phyloP scores from a whole-genome alignment of 75 land plant genomes.

The Picea glauca region DNA sequence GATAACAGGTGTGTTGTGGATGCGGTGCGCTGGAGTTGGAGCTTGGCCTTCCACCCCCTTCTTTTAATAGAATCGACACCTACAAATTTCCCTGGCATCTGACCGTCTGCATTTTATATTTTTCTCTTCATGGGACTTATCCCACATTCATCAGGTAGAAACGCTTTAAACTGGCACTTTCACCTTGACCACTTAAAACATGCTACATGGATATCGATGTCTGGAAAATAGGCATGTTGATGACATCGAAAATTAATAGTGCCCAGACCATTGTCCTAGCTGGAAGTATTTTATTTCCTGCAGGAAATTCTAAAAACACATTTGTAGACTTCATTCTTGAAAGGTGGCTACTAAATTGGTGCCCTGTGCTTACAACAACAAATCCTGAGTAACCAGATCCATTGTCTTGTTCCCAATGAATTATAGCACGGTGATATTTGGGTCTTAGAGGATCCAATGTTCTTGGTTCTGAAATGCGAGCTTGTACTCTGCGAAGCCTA shows the following conservation, averaged over 20 bases:
- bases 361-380: constrained; percentile 84
- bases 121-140: too few species aligned
- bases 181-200: not conserved
- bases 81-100: too few species aligned
- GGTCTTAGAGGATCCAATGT: constrained; percentile 55
- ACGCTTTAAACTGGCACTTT: not conserved
- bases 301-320: constrained; percentile 75
- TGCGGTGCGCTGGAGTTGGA: too few species aligned
- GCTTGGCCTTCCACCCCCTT: too few species aligned
- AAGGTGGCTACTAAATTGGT: constrained; percentile 77
- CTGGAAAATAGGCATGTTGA: constrained; percentile 9
- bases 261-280: constrained; percentile 72
- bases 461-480: constrained; percentile 42
- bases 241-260: constrained; percentile 66
- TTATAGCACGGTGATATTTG: constrained; percentile 64
- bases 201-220: not conserved
- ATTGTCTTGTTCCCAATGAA: constrained; percentile 54
- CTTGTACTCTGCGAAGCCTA: constrained; percentile 57
- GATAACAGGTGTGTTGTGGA: too few species aligned
- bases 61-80: too few species aligned
- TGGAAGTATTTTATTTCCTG: constrained; percentile 32
- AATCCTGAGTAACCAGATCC: constrained; percentile 72
- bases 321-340: constrained; percentile 88
- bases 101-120: too few species aligned
- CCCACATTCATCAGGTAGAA: too few species aligned